Evolutionary conservation across 31 red algal species (phyloP).

Genomic region (Porphyra umbilicalis): DNA sequence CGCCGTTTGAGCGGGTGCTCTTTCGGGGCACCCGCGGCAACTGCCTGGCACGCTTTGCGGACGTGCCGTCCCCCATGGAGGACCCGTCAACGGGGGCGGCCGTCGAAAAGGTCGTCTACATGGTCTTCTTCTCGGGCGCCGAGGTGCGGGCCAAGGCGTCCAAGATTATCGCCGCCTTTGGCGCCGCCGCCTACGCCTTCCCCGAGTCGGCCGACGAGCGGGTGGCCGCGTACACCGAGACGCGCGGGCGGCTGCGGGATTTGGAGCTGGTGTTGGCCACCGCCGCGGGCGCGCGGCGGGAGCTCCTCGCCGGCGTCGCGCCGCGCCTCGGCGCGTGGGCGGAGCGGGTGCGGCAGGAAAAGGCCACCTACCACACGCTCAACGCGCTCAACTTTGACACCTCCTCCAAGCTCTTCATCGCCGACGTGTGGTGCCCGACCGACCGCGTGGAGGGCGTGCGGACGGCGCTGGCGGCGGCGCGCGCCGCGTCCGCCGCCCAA

Average conservation of each 20-base stretch:
- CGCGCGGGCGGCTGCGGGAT: constrained; percentile 47
- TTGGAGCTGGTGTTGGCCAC: constrained; percentile 62
- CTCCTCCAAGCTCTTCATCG: constrained; percentile 77
- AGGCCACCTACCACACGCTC: constrained; percentile 81
- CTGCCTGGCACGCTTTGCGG: constrained; percentile 68
- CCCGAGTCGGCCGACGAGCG: constrained; percentile 63
- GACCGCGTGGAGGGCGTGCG: constrained; percentile 63
- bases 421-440: constrained; percentile 91
- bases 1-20: constrained; percentile 79
- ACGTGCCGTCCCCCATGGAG: constrained; percentile 31
- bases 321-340: constrained; percentile 64
- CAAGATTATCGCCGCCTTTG: constrained; percentile 85
- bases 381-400: constrained; percentile 96
- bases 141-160: constrained; percentile 58
- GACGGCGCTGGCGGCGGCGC: constrained; percentile 66
- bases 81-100: constrained; percentile 44
- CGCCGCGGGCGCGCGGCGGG: constrained; percentile 36
- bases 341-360: constrained; percentile 70
- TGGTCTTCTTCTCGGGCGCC: constrained; percentile 81
- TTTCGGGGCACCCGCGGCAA: constrained; percentile 88
- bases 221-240: constrained; percentile 38
- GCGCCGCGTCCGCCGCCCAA: constrained; percentile 67
- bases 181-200: constrained; percentile 68
- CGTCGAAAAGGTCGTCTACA: constrained; percentile 68
- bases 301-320: constrained; percentile 69